phyloP scores from a whole-genome alignment of 2,329 filamentous ascomycete species.

The Epichloe festucae region DNA sequence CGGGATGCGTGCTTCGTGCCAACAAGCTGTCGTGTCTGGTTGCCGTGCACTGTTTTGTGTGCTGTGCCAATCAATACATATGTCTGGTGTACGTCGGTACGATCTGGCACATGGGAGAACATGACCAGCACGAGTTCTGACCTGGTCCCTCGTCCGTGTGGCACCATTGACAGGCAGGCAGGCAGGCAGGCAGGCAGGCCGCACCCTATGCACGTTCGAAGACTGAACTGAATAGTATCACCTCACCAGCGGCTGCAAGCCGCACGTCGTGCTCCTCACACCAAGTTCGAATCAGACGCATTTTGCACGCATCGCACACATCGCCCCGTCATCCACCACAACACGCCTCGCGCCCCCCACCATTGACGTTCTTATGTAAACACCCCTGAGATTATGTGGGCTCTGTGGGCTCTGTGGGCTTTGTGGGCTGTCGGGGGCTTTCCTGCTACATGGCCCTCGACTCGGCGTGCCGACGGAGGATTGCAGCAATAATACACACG shows the following conservation, averaged over 20 bases:
- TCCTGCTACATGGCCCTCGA: background rate
- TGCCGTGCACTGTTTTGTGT: background rate
- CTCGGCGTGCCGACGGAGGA: background rate
- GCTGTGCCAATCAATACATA: too few relatives aligned
- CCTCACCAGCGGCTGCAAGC: conserved; percentile 4
- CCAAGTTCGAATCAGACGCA: background rate
- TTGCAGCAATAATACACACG: background rate
- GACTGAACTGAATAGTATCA: background rate
- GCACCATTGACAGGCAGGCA: background rate
- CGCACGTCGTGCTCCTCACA: conserved; percentile 3
- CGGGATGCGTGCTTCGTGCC: background rate
- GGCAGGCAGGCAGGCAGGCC: background rate
- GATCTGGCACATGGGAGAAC: background rate
- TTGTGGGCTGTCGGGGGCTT: background rate
- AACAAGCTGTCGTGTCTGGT: background rate
- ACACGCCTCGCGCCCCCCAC: background rate
- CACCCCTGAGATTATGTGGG: background rate
- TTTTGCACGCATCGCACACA: background rate
- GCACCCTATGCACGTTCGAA: background rate
- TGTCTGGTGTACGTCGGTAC: too few relatives aligned
- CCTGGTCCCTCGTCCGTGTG: background rate
- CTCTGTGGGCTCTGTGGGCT: background rate
- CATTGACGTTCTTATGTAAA: background rate
- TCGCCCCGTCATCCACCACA: background rate
- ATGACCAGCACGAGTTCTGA: background rate